Base-by-base conservation (phyloP, 75 land plant species). In the Isoetes taiwanensis region DNA sequence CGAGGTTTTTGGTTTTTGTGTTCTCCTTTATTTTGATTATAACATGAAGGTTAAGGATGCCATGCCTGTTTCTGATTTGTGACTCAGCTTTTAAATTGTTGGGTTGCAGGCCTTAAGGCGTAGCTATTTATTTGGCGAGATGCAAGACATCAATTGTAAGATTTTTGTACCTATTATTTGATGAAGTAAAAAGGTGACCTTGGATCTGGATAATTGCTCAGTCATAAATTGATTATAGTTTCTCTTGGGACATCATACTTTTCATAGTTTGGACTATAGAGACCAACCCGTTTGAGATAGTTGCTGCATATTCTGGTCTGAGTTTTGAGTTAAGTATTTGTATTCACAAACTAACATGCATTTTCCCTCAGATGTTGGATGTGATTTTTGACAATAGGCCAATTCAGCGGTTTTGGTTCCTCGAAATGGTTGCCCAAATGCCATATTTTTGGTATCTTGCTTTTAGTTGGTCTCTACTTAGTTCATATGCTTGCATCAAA, bases 321-420 rank as follows among this genome's bases (percentile, higher is more conserved):
- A n/a, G n/a, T n/a, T n/a, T n/a, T n/a, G n/a, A n/a, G n/a, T n/a
- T n/a, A n/a, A n/a, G n/a, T n/a, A n/a, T n/a, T n/a, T n/a, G n/a
- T n/a, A n/a, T n/a, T n/a, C n/a, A n/a, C n/a, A n/a, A n/a, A n/a
- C n/a, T n/a, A n/a, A n/a, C n/a, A n/a, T n/a, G n/a, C n/a, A n/a
- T n/a, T n/a, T n/a, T n/a, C n/a, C n/a, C n/a, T n/a, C 74, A 71
- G 74, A 71, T 71, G 74, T 58, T 71, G 61, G 74, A 71, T 54
- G 69, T 71, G 21, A 71, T 71, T 21, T 71, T 71, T 33, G 55
- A 71, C 5, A 19, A 54, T 63, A 58, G 74, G 39, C 68, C 74
- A 20, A 71, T 71, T 58, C 74, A 71, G 41, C 71, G 74, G 5
- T 71, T 71, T 37, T 70, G 74, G 74, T 71, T 71, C 34, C 63